Percentiles rank a stretch among this genome's conserved stretches.
phyloP scores from a whole-genome alignment of 1,139 yeast species.

The Candida buenavistaensis region DNA sequence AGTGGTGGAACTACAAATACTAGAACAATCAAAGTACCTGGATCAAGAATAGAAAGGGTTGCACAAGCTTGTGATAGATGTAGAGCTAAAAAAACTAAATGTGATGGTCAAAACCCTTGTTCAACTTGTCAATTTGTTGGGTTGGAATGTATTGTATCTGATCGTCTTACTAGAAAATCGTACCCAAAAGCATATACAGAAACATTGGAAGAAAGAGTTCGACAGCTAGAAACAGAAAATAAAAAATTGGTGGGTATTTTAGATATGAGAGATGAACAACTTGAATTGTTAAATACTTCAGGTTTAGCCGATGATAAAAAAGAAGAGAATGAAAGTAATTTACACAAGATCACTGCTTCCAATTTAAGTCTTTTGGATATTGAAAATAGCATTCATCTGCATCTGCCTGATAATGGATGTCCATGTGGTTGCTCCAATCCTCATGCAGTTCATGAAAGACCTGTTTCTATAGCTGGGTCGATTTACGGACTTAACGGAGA shows the following conservation, averaged over 20 bases:
- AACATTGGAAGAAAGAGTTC: constrained; percentile 45
- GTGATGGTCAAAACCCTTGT: constrained; percentile 66
- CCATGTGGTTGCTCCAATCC: constrained; percentile 58
- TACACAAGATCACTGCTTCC: constrained; percentile 17
- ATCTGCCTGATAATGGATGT: constrained; percentile 41
- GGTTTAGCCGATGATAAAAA: constrained; percentile 10
- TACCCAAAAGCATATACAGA: constrained; percentile 54
- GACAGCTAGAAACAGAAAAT: constrained; percentile 47
- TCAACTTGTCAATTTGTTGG: constrained; percentile 45
- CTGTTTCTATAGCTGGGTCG: constrained; percentile 64
- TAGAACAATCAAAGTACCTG: constrained; percentile 68
- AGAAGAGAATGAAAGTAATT: constrained; percentile 2
- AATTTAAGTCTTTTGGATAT: constrained; percentile 18
- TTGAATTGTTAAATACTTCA: constrained; percentile 26
- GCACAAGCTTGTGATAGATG: constrained; percentile 91
- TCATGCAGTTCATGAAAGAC: constrained; percentile 58
- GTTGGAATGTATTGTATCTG: constrained; percentile 46
- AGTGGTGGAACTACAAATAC: constrained; percentile 19
- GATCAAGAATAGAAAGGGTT: constrained; percentile 54
- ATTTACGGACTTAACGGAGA: constrained; percentile 34
- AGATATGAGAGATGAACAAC: constrained; percentile 63
- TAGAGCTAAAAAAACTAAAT: constrained; percentile 73
- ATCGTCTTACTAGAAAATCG: constrained; percentile 44
- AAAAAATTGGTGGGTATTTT: constrained; percentile 47
- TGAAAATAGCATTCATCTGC: constrained; percentile 17